Conservation (phyloP, 78 protist genomes). For the Speleostelium caveatum region DNA sequence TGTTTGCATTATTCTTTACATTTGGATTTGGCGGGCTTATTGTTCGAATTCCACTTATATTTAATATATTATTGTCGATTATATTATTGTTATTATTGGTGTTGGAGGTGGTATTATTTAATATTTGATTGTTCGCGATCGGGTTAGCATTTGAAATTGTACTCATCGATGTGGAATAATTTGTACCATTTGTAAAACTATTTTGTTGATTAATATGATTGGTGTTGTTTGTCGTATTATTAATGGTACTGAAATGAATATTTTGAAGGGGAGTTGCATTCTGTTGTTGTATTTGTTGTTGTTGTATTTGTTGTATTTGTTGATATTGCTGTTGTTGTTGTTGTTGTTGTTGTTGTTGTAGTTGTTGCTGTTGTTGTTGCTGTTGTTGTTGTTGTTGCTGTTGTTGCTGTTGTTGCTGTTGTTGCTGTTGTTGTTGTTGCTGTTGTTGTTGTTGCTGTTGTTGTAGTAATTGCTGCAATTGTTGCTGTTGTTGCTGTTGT, state of each 20-base stretch:
- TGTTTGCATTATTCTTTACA: too few species aligned
- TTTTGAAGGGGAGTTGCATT: not conserved
- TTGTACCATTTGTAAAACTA: too few species aligned
- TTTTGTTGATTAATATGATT: too few species aligned
- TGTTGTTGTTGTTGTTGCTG: slow-evolving; percentile 6
- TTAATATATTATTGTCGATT: slow-evolving; percentile 45
- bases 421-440: not conserved
- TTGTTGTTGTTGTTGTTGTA: too few species aligned
- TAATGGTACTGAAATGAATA: not conserved
- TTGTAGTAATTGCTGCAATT: not conserved
- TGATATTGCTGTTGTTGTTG: not conserved
- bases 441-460: not conserved
- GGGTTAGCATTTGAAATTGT: too few species aligned
- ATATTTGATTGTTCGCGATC: not conserved
- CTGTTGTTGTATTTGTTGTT: too few species aligned
- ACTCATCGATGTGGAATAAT: too few species aligned
- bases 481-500: not conserved
- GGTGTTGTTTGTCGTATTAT: not conserved
- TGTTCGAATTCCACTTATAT: slow-evolving; percentile 6
- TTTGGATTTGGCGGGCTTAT: too few species aligned
- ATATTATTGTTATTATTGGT: slow-evolving; percentile 42
- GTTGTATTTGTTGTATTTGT: too few species aligned
- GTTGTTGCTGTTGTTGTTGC: not conserved
- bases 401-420: slow-evolving; percentile 16
- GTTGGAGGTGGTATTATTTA: not conserved